phyloP scores from a whole-genome alignment of 1,284 basidiomycete genomes.

The Malassezia psittaci region DNA sequence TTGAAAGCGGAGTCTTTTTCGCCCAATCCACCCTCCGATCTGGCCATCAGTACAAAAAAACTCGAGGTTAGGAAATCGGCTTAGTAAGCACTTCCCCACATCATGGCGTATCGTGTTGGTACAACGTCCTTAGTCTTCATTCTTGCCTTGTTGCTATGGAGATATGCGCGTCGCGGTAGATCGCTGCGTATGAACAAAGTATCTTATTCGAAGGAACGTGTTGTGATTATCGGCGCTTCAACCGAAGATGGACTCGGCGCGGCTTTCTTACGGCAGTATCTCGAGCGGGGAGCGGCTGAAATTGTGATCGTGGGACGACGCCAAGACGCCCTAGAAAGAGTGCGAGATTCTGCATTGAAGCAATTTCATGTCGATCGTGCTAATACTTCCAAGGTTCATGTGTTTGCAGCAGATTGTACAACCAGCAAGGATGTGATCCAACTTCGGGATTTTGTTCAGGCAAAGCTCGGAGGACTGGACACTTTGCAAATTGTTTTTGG shows the following conservation, averaged over 20 bases:
- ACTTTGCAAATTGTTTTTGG: slow-evolving; percentile 76
- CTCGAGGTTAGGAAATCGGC: not conserved
- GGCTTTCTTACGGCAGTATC: slow-evolving; percentile 63
- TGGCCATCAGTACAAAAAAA: not conserved
- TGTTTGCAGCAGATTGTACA: slow-evolving; percentile 59
- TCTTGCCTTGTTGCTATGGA: slow-evolving; percentile 17
- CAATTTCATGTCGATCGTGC: not conserved
- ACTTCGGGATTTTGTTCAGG: slow-evolving; percentile 54
- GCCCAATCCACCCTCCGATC: not conserved
- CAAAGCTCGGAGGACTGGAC: slow-evolving; percentile 67
- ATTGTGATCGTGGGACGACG: slow-evolving; percentile 65
- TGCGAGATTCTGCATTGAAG: slow-evolving; percentile 48
- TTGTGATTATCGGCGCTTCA: slow-evolving; percentile 69
- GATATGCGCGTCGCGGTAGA: slow-evolving; percentile 12
- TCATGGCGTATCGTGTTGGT: not conserved
- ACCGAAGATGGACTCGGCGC: slow-evolving; percentile 63
- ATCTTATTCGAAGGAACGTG: slow-evolving; percentile 55
- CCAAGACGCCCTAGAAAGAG: slow-evolving; percentile 55
- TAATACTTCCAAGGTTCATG: slow-evolving; percentile 17
- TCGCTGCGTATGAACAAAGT: slow-evolving; percentile 26
- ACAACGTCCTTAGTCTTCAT: slow-evolving; percentile 11
- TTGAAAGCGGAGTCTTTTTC: not conserved
- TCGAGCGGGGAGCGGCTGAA: slow-evolving; percentile 62
- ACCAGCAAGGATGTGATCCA: slow-evolving; percentile 60
- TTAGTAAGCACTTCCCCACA: not conserved